These are phyloP conservation scores for Collybia sordida DNA, from an alignment of 768 basidiomycete species.

Conservation along the genomic window DNA sequence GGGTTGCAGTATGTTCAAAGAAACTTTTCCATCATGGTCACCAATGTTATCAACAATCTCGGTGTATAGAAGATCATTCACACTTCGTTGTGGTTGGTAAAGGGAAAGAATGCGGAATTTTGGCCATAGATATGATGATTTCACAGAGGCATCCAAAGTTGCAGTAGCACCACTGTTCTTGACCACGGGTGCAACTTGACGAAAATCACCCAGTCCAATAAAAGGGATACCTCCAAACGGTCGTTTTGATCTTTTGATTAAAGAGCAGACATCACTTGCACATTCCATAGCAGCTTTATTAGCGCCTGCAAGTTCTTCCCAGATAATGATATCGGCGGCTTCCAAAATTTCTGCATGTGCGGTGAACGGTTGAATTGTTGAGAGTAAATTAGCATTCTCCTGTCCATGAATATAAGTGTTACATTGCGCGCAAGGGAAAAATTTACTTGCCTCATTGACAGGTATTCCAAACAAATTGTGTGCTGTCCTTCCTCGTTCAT, in stretches of 20 bases:
- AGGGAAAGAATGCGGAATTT: not conserved
- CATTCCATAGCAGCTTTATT: not conserved
- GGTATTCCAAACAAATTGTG: slow-evolving; percentile 8
- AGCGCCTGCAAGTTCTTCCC: not conserved
- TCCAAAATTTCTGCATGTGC: not conserved
- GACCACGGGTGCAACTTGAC: not conserved
- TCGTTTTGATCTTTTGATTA: not conserved
- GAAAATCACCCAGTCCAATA: not conserved
- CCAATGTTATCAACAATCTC: not conserved
- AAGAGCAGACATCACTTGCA: too few relatives aligned
- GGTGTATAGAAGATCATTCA: not conserved
- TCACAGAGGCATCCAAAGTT: not conserved
- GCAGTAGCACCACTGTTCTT: too few relatives aligned
- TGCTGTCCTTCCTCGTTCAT: slow-evolving; percentile 5
- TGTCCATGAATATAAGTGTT: not conserved
- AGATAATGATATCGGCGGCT: not conserved
- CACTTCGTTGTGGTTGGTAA: not conserved
- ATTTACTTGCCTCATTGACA: slow-evolving; percentile 2
- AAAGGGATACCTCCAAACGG: not conserved
- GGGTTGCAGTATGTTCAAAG: too few relatives aligned
- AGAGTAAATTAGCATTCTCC: not conserved
- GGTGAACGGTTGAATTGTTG: not conserved
- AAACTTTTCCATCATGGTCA: too few relatives aligned
- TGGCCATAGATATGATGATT: not conserved
- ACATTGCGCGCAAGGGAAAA: too few relatives aligned